Percentiles rank a stretch among this genome's conserved stretches.
These are phyloP conservation scores for Musa acuminata DNA, from an alignment of 176 grass and related monocot species.

Conservation along the genomic window DNA sequence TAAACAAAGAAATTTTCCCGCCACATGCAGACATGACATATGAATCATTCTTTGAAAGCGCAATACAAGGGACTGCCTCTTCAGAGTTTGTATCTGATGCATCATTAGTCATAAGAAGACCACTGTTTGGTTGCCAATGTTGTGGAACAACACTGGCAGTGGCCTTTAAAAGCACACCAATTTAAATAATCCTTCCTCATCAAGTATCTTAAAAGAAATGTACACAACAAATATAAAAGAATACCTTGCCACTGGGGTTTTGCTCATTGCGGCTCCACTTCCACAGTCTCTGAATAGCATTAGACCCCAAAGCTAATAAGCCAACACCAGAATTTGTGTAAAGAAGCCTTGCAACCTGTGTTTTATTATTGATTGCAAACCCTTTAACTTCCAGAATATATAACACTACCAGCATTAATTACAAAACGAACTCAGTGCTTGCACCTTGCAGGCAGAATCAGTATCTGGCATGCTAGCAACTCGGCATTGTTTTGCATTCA, in stretches of 20 bases:
- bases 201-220: neutral
- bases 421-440: conserved; percentile 14
- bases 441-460: conserved; percentile 62
- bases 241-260: conserved; percentile 82
- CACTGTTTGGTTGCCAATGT: conserved; percentile 86
- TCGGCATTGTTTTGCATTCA: conserved; percentile 67
- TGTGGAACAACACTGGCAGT: conserved; percentile 70
- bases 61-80: conserved; percentile 81
- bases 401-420: conserved; percentile 15
- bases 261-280: conserved; percentile 75
- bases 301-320: conserved; percentile 80
- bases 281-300: conserved; percentile 86
- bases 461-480: conserved; percentile 84
- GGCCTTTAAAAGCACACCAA: conserved; percentile 42
- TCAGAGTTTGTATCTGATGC: conserved; percentile 51
- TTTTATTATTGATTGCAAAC: conserved; percentile 10
- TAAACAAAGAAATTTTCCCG: conserved; percentile 96
- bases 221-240: conserved; percentile 8
- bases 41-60: conserved; percentile 95
- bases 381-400: conserved; percentile 8
- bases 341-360: conserved; percentile 79
- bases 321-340: conserved; percentile 93
- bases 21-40: conserved; percentile 98
- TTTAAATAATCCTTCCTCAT: neutral
- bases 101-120: conserved; percentile 95